Evolutionary conservation across 1,139 yeast genomes (phyloP), one percentile per base, ranked within the genome.

Genomic region (Candida smagusa): DNA sequence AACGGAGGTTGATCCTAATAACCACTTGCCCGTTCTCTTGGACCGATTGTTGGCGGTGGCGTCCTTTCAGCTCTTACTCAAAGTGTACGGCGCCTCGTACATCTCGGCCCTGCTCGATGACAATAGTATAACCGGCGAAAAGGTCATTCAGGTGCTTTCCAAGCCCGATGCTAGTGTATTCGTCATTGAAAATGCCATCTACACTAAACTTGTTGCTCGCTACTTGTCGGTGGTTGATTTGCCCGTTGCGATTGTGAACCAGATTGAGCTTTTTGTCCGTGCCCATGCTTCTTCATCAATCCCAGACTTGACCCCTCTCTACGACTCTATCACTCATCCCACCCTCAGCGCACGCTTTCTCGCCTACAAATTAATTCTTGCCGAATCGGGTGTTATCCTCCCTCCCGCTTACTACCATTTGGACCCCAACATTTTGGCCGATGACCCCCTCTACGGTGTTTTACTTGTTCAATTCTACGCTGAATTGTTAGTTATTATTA

Each of bases 391-490:
- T 7, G 29, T 30, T 2, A 21, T 21, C 9, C 24, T 38, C n/a
- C 35, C 41, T 37, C 37, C 48, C 6, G 43, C 45, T 16, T 40
- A 44, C 19, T 52, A 42, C 31, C 34, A 30, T 9, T 47, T 51
- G 36, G 34, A 47, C 9, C 34, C 31, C 7, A 36, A 38, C 6
- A 24, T 40, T 7, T 30, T 39, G 21, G 46, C 43, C 11, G 48
- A 45, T 3, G 68, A 63, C 42, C 59, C 62, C 1, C 48, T 64
- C 23, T 54, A 57, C 24, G 52, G 51, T 7, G 50, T 60, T 3
- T 44, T 61, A 31, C 41, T 58, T 8, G 48, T 63, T 8, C 60
- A 58, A 31, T 67, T 61, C 48, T 66, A 62, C 43, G 35, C 34
- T 5, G 42, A 38, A 19, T 19, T 42, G 16, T 37, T 35, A 34